phyloP scores from a whole-genome alignment of 202 grass and related monocot genomes.

The Zizania palustris region DNA sequence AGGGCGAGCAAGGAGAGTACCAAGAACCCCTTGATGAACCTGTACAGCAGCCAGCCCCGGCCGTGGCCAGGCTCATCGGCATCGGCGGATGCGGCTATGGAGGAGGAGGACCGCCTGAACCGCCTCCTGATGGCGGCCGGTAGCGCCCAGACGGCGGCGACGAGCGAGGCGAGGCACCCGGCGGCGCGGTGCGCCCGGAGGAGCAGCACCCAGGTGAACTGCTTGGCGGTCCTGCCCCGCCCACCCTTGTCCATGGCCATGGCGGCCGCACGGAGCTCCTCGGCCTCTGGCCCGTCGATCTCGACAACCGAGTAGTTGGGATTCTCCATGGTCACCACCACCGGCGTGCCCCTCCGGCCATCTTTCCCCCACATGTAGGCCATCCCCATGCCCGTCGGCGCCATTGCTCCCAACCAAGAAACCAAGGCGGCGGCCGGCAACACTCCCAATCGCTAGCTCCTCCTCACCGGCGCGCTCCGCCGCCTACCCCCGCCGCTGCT shows the following conservation, averaged over 20 bases:
- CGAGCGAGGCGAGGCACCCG: conserved; percentile 52
- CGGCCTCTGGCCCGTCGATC: conserved; percentile 52
- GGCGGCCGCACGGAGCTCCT: conserved; percentile 33
- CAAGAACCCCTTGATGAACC: conserved; percentile 64
- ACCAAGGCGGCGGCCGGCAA: not conserved
- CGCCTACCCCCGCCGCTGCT: not conserved
- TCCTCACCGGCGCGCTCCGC: not conserved
- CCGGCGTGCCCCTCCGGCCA: conserved; percentile 48
- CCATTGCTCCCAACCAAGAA: conserved; percentile 39
- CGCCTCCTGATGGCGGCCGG: conserved; percentile 45
- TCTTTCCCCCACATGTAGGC: conserved; percentile 60
- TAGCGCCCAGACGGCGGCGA: conserved; percentile 47
- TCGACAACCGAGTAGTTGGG: conserved; percentile 74
- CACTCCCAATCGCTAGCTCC: not conserved
- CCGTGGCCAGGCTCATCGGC: conserved; percentile 31
- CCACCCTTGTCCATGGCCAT: conserved; percentile 53
- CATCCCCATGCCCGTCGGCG: conserved; percentile 50
- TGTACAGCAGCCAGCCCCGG: conserved; percentile 50
- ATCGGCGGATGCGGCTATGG: not conserved
- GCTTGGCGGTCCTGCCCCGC: conserved; percentile 72
- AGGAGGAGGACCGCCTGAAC: conserved; percentile 1
- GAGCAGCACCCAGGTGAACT: conserved; percentile 75
- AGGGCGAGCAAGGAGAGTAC: conserved; percentile 55
- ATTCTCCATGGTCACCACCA: conserved; percentile 82
- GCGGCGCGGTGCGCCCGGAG: conserved; percentile 58